Evolutionary conservation across 176 grass and related monocot genomes (phyloP), one percentile per base, ranked within the genome.

Genomic region (Thalia dealbata): DNA sequence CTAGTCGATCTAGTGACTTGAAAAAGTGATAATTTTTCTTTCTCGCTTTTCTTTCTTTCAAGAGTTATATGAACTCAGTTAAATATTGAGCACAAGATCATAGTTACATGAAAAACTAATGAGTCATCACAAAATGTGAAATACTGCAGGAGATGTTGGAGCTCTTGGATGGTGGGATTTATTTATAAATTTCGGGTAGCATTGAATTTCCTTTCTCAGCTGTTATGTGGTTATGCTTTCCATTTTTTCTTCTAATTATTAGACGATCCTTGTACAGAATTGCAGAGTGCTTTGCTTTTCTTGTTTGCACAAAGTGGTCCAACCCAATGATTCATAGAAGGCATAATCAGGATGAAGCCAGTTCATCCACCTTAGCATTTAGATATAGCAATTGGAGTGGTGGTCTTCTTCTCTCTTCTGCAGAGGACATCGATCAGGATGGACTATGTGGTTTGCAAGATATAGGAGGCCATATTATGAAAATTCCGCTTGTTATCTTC

Each of bases 151-250:
- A 74, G 89, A 79, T 64, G 81, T 79, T 81, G 83, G 77, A 77
- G 75, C 86, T 72, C 56, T 92, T 59, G 86, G 89, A 6, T 88
- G 89, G 89, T 92, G 89, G 89, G 86, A 92, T 86, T 83, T 88
- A 72, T 92, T 88, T 61, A 92, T 92, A 81, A 92, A 92, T 78
- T 88, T 86, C 81, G 83, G 89, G 86, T 92, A 91, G 38, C 22
- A 27, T 29, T 62, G 13, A n/a, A 42, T 61, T 48, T 61, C 43
- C 28, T 30, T 13, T 11, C 18, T 65, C 70, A 62, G 10, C 52
- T 56, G 24, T 69, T 79, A 63, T 0, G 46, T 32, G 27, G 28
- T 81, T 84, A 45, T 10, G 69, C 73, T 61, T 50, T 18, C 6
- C 25, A 30, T 15, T 42, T 64, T 73, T 44, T 65, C 19, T 81